Conservation (phyloP, 2,329 filamentous ascomycete species). For the Chlorencoelia australis region DNA sequence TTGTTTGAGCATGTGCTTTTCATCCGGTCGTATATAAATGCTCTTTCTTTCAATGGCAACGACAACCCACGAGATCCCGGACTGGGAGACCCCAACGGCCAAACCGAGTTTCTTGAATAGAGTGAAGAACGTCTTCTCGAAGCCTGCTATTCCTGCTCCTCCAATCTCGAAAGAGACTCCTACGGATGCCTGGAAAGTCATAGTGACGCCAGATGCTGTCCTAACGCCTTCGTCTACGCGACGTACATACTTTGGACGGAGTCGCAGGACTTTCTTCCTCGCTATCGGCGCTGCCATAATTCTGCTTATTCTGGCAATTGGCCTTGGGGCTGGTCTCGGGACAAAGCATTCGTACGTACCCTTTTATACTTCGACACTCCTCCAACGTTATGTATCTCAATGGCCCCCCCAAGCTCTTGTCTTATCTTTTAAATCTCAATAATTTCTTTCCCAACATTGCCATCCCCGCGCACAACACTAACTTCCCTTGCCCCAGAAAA, state of each 20-base stretch:
- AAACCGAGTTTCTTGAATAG: constrained; percentile 10
- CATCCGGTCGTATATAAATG: constrained; percentile 2
- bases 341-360: constrained; percentile 14
- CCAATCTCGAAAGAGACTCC: constrained; percentile 3
- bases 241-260: constrained; percentile 13
- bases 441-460: neutral
- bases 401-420: constrained; percentile 4
- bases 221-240: neutral
- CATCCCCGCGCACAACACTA: constrained; percentile 2
- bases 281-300: constrained; percentile 3
- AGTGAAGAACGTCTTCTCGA: constrained; percentile 8
- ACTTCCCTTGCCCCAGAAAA: constrained; percentile 6
- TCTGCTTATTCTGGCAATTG: constrained; percentile 27
- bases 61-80: constrained; percentile 15
- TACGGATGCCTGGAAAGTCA: neutral
- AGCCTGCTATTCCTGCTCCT: constrained; percentile 2
- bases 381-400: constrained; percentile 1
- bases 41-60: constrained; percentile 6
- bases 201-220: neutral
- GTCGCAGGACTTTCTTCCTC: constrained; percentile 10
- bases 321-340: constrained; percentile 27
- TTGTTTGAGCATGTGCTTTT: neutral
- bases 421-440: neutral
- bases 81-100: constrained; percentile 17
- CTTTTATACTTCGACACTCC: no score